Evolutionary conservation across 2,329 filamentous ascomycete species (phyloP), one percentile per base, ranked within the genome.

Genomic region (Fusarium coicis): DNA sequence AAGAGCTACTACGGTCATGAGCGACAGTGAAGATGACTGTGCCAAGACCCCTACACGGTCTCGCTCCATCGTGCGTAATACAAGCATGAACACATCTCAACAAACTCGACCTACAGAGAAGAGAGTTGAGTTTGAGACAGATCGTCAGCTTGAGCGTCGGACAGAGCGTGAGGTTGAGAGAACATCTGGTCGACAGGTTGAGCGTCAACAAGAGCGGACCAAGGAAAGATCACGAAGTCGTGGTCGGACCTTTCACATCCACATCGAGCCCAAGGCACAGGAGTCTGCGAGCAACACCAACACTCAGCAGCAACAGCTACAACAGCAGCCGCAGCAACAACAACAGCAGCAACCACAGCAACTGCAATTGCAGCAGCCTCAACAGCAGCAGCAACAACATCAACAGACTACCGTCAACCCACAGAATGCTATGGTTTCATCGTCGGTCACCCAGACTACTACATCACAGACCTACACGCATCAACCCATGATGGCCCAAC

Each of bases 201-300:
- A 72, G n/a, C 72, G 60, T 32, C 73, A 73, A 15, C 54, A 72
- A 21, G 73, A 75, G 26, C 74, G 73, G 21, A 57, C 63, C 30
- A 76, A 72, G 60, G 66, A 74, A 18, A 57, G 76, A 30, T 78
- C 76, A 46, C 67, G 69, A 49, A 78, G 76, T 39, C 76, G 76
- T 37, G 76, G 76, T 30, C 74, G 76, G 26, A 78, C 76, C 53
- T 72, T 76, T 49, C 76, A 78, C 61, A 78, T 78, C 30, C 76
- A 78, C 71, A 78, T 78, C 28, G 76, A 76, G 66, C 76, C 76
- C 3, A 72, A 68, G 10, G 50, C 63, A 11, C 70, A 67, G 44
- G 68, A 74, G 42, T 50, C 72, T 50, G 46, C 66, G 21, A 59
- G 12, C 63, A 56, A 44, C 50, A 21, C 23, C 56, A 65, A 34